Evolutionary conservation across 495 filamentous ascomycete genomes (phyloP), one percentile per base, ranked within the genome.

Genomic region (Haplographium delicatum): DNA sequence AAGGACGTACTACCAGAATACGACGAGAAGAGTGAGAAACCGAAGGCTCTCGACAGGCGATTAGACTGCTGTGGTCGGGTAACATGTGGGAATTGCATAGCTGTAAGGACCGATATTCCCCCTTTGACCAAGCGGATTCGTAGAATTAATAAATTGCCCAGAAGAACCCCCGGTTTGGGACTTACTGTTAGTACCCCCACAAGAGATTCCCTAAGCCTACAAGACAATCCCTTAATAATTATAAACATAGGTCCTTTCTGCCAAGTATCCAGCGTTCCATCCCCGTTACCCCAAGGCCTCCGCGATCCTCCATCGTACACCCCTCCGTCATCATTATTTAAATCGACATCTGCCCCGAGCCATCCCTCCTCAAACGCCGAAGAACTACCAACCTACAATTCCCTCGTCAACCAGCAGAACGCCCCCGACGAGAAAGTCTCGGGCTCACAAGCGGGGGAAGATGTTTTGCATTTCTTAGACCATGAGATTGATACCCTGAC

Each of bases 81-180:
- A 8, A 85, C 89, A 54, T 90, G 87, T 60, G 74, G 77, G 3
- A 66, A 66, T 33, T 91, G 87, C 68, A 78, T 85, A 53, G 62
- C 70, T 51, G n/a, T n/a, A n/a, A n/a, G n/a, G n/a, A n/a, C n/a
- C n/a, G n/a, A n/a, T n/a, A n/a, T n/a, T n/a, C n/a, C n/a, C n/a
- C n/a, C n/a, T n/a, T n/a, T n/a, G n/a, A n/a, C n/a, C n/a, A n/a
- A n/a, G n/a, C n/a, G n/a, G n/a, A n/a, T n/a, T n/a, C n/a, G n/a
- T n/a, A n/a, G n/a, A n/a, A n/a, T n/a, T n/a, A n/a, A n/a, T n/a
- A n/a, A n/a, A n/a, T n/a, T n/a, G n/a, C n/a, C n/a, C n/a, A n/a
- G n/a, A 69, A 70, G 37, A 90, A 90, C 60, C 68, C 68, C 16
- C 80, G 86, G 16, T 89, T 89, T 65, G 72, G 71, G 27, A 70